Evolutionary conservation across 306 rosid species (phyloP), one percentile per base, ranked within the genome.

Genomic region (Geum urbanum): DNA sequence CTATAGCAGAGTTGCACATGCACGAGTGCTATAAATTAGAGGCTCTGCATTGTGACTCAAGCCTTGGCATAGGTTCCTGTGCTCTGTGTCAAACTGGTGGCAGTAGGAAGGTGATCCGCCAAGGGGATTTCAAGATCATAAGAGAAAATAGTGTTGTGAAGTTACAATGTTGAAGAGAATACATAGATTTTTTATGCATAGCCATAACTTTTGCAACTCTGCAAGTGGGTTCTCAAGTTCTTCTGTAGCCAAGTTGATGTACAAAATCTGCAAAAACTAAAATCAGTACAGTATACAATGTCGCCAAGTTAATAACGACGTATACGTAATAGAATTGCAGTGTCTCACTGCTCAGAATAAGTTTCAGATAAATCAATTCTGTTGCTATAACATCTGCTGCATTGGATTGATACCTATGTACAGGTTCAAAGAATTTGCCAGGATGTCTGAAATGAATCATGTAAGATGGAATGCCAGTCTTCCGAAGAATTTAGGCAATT

Each of bases 31-130:
- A 54, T 19, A 55, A 55, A 55, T 10, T 4, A 20, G 15, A 22
- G 60, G 37, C 9, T 55, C 37, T 55, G 35, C 60, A 20, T 20
- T 20, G 10, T 55, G 60, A 27, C 58, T 53, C 10, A 18, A 53
- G 58, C 58, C 58, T 53, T 53, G 58, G 20, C 32, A 53, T 53
- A 53, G 58, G 32, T 20, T 53, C 27, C 20, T 8, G 32, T 53
- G 32, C 32, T 63, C 67, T 72, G 66, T 61, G 37, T 35, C 70
- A 46, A 74, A 62, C 64, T 20, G 20, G 55, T 45, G 43, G 41
- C 70, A 41, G 8, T 66, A 14, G 67, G 63, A 41, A 66, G 4
- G 16, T 5, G 45, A 27, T 66, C 48, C 58, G 41, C 32, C 18
- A 43, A 35, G 39, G 18, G 8, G 8, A 13, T 24, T 24, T 52